Evolutionary conservation across 2,329 filamentous ascomycete genomes (phyloP).

Genomic region (Colletotrichum echinochloae): DNA sequence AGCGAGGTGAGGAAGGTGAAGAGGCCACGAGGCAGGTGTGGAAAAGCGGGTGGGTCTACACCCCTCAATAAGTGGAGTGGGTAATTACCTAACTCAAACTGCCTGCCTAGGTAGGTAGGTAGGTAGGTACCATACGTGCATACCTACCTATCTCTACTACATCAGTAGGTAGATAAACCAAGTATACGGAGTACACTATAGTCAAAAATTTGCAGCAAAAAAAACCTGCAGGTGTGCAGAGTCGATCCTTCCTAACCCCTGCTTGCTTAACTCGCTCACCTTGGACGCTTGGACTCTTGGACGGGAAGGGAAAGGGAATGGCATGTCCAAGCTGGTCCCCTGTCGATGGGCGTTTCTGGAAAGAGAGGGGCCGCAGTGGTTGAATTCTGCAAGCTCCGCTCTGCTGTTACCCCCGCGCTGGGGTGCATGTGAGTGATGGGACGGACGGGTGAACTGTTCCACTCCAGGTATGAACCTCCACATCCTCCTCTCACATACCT

Average conservation of each 20-base stretch:
- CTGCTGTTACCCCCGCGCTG: slow-evolving; percentile 32
- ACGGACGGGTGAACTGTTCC: slow-evolving; percentile 39
- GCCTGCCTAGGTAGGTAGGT: too few relatives aligned
- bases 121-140: too few relatives aligned
- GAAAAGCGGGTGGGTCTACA: not conserved
- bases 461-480: slow-evolving; percentile 31
- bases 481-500: slow-evolving; percentile 3
- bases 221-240: slow-evolving; percentile 2
- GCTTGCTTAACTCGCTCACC: not conserved
- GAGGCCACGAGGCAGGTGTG: not conserved
- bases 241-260: not conserved
- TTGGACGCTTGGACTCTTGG: not conserved
- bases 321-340: not conserved
- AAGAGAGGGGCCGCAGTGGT: slow-evolving; percentile 6
- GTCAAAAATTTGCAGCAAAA: not conserved
- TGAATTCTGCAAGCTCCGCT: slow-evolving; percentile 22
- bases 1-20: slow-evolving; percentile 5
- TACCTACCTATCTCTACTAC: too few relatives aligned
- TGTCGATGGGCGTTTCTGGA: slow-evolving; percentile 1
- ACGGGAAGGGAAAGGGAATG: slow-evolving; percentile 1
- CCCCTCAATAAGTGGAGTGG: too few relatives aligned
- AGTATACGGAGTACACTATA: too few relatives aligned
- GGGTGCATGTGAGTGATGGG: slow-evolving; percentile 37
- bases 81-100: too few relatives aligned
- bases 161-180: slow-evolving; percentile 3